Conservation (phyloP, 371 early-diverging fungal species). For the Coemansia sp. region DNA sequence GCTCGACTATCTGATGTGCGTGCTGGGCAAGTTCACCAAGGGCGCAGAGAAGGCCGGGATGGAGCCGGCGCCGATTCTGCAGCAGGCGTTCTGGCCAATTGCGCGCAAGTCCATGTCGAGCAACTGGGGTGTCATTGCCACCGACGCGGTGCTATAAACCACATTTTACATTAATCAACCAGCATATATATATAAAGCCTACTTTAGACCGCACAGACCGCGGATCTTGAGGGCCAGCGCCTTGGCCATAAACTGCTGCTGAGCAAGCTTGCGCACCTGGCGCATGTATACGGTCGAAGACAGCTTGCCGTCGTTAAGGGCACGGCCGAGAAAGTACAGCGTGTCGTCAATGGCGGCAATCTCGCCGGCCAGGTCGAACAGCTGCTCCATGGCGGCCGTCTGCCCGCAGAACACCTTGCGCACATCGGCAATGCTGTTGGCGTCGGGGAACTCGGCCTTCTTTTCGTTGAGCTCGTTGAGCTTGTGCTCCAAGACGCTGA, state of each 20-base stretch:
- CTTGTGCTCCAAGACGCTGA: conserved; percentile 58
- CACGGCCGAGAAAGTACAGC: conserved; percentile 79
- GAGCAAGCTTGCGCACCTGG: conserved; percentile 72
- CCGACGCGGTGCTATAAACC: conserved; percentile 33
- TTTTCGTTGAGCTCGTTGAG: conserved; percentile 59
- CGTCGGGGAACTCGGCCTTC: conserved; percentile 47
- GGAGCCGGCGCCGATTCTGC: conserved; percentile 45
- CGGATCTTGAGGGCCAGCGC: conserved; percentile 77
- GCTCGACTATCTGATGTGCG: conserved; percentile 48
- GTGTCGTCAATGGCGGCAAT: conserved; percentile 89
- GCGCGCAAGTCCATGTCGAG: conserved; percentile 41
- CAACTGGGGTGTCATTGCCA: conserved; percentile 41
- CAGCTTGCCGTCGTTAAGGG: conserved; percentile 69
- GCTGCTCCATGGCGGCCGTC: conserved; percentile 77
- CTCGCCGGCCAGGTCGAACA: conserved; percentile 83
- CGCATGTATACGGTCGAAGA: conserved; percentile 71
- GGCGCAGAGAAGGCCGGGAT: conserved; percentile 39
- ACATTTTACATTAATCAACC: neutral
- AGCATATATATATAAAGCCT: neutral
- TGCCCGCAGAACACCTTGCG: conserved; percentile 59
- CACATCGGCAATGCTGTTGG: conserved; percentile 22
- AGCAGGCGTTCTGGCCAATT: conserved; percentile 49
- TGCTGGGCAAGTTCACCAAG: conserved; percentile 36
- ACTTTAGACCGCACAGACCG: conserved; percentile 29
- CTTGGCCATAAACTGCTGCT: conserved; percentile 86